A percentile compares a stretch with the other conserved stretches of the same genome.
These are phyloP conservation scores for Tetradesmus obliquus DNA, from an alignment of 139 green algal species.

Conservation along the genomic window DNA sequence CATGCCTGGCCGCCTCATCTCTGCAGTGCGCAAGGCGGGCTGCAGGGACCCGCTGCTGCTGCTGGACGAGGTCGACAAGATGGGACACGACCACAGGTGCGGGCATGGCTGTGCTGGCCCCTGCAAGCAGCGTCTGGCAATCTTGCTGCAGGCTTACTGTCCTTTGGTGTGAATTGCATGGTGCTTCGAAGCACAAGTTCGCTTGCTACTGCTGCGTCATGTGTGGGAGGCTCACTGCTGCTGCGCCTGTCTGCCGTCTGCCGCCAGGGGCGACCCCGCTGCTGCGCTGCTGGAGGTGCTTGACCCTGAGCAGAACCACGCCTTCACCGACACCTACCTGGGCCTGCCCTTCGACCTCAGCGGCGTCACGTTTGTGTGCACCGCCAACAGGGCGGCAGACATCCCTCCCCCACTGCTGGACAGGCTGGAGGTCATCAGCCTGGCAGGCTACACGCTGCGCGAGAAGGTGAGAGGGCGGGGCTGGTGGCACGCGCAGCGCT, in stretches of 20 bases:
- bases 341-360: conserved; percentile 94
- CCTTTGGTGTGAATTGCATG: too few species aligned
- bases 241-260: not conserved
- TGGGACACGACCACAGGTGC: conserved; percentile 60
- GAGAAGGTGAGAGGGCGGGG: conserved; percentile 74
- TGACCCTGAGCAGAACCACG: conserved; percentile 95
- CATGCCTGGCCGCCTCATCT: conserved; percentile 87
- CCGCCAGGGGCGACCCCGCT: conserved; percentile 50
- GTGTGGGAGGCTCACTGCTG: not conserved
- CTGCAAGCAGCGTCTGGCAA: too few species aligned
- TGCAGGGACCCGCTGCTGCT: conserved; percentile 94
- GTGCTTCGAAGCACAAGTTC: too few species aligned
- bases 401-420: conserved; percentile 94
- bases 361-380: conserved; percentile 94
- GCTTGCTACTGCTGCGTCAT: not conserved
- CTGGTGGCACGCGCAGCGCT: not conserved
- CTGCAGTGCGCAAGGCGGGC: conserved; percentile 58
- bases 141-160: too few species aligned
- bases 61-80: conserved; percentile 98
- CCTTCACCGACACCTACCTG: conserved; percentile 96
- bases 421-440: conserved; percentile 87
- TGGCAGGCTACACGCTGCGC: conserved; percentile 89
- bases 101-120: too few species aligned
- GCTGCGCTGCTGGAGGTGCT: conserved; percentile 93
- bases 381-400: conserved; percentile 83